A percentile compares a stretch with the other conserved stretches of the same genome.
phyloP scores from a whole-genome alignment of 2,329 filamentous ascomycete species.

The Penicillium polonicum region DNA sequence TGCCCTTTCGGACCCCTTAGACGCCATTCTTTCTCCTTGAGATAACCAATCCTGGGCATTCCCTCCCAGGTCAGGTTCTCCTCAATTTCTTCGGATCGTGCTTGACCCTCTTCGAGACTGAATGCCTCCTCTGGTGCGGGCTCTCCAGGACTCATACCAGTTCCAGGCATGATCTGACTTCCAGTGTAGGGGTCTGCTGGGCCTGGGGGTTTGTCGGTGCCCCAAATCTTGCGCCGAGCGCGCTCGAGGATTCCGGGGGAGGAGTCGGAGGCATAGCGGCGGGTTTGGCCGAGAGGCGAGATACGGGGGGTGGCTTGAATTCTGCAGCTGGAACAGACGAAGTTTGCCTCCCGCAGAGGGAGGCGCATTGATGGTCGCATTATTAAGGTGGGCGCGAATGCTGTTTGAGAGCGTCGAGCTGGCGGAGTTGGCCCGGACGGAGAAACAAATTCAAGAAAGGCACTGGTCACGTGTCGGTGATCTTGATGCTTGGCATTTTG shows the following conservation, averaged over 20 bases:
- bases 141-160: background rate
- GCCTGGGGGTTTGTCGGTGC: conserved; percentile 51
- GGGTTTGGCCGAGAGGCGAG: conserved; percentile 34
- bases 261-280: conserved; percentile 37
- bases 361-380: conserved; percentile 43
- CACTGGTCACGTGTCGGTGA: conserved; percentile 27
- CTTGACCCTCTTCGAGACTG: background rate
- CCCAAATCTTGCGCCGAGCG: conserved; percentile 51
- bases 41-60: conserved; percentile 55
- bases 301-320: conserved; percentile 35
- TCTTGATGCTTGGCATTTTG: conserved; percentile 15
- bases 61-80: conserved; percentile 47
- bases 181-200: conserved; percentile 50
- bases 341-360: conserved; percentile 39
- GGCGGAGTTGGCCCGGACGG: conserved; percentile 21
- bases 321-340: conserved; percentile 44
- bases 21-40: conserved; percentile 38
- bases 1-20: conserved; percentile 36
- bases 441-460: conserved; percentile 24
- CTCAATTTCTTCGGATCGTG: conserved; percentile 2
- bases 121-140: background rate
- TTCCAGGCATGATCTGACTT: conserved; percentile 18
- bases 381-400: conserved; percentile 22
- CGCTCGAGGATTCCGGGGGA: conserved; percentile 45
- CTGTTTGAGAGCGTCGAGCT: conserved; percentile 4